Evolutionary conservation across 768 basidiomycete genomes (phyloP), one percentile per base, ranked within the genome.

Genomic region (Boletus patriciae): DNA sequence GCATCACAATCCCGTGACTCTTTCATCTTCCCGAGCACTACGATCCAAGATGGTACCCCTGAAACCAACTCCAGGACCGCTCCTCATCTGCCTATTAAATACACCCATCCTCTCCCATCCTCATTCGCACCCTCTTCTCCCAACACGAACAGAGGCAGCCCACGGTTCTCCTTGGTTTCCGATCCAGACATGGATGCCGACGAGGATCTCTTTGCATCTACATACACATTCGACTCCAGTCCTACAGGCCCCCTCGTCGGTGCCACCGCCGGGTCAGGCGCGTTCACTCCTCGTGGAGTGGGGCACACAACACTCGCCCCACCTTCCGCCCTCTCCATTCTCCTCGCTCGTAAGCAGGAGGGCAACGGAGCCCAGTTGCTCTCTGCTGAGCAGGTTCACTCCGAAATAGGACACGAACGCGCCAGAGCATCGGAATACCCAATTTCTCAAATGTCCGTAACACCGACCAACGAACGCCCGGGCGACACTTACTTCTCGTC

Each of bases 21-120:
- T 3, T 73, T 78, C 65, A 76, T 79, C 54, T 78, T 79, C 56
- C 76, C 76, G 19, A 62, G 38, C 23, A 54, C n/a, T 50, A 21
- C 60, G 1, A 65, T 60, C 46, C 66, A 62, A 56, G 66, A 65
- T 63, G 60, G 66, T 13, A 57, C 60, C 49, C 67, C 60, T 34
- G 68, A 63, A 58, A 59, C 66, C 55, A 73, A 58, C 38, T 48
- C 55, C 18, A 62, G 55, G 21, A 45, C 45, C 48, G 48, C 34
- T 18, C 50, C 50, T 13, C 62, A 51, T 43, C 45, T 50, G 11
- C 52, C 66, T 29, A 31, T 68, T 60, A 68, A 68, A 47, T 23
- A 59, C 49, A 29, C 33, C 13, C 57, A 55, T 25, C 53, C 45
- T 0, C 37, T 62, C n/a, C 60, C 72, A 0, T 59, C 70, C 0